A percentile compares a stretch with the other conserved stretches of the same genome.
Evolutionary conservation across 2,329 filamentous ascomycete species (phyloP).

Genomic region (Teratosphaeria viscida): DNA sequence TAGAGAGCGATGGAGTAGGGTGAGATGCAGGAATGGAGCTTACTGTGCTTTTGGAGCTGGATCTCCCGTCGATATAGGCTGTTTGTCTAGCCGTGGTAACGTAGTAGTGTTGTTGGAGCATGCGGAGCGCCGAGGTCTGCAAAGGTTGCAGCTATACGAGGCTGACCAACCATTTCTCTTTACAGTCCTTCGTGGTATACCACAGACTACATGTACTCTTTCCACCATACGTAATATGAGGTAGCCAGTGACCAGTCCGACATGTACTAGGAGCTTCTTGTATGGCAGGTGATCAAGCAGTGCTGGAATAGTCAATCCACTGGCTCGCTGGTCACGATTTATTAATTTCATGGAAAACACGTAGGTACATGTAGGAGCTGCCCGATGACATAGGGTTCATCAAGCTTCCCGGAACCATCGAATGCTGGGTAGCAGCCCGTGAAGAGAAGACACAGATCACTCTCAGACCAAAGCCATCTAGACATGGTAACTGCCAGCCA

Average conservation of each 20-base stretch:
- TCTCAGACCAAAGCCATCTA: too few relatives aligned
- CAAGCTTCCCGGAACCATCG: not conserved
- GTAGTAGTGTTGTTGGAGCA: not conserved
- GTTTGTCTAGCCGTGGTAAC: not conserved
- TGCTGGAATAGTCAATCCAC: not conserved
- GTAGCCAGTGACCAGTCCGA: too few relatives aligned
- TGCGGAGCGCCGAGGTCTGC: not conserved
- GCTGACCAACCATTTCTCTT: not conserved
- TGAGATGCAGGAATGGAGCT: not conserved
- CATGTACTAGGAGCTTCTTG: too few relatives aligned
- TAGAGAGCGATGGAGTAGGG: not conserved
- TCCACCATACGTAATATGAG: too few relatives aligned
- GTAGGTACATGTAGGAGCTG: not conserved
- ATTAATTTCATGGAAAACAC: not conserved
- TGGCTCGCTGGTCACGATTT: not conserved
- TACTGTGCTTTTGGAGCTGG: not conserved
- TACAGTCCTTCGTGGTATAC: too few relatives aligned
- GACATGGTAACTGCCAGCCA: too few relatives aligned
- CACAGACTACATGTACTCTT: too few relatives aligned
- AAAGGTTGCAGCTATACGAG: not conserved
- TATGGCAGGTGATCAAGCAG: not conserved
- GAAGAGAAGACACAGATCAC: too few relatives aligned
- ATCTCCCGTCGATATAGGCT: not conserved
- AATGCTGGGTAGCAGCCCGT: not conserved
- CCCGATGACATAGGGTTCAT: not conserved